Conservation (phyloP, 805 yeast species). For the Teunomyces funiuensis region DNA sequence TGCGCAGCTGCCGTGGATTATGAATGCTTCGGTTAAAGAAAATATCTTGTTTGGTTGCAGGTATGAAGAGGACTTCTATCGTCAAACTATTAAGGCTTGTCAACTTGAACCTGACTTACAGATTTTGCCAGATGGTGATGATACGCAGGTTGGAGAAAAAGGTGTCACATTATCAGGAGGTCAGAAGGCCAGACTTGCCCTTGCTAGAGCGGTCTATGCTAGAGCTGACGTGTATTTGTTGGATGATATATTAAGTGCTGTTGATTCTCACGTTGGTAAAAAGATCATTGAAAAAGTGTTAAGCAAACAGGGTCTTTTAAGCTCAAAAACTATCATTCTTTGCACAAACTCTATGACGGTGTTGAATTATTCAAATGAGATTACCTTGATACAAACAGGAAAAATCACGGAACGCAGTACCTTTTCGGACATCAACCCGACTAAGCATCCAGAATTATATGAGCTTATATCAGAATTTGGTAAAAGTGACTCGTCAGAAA, state of each 20-base stretch:
- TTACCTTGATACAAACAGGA: slow-evolving; percentile 21
- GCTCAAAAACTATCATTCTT: slow-evolving; percentile 24
- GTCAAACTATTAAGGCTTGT: slow-evolving; percentile 25
- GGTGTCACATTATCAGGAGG: slow-evolving; percentile 32
- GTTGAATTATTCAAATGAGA: slow-evolving; percentile 21
- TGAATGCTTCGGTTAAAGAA: slow-evolving; percentile 25
- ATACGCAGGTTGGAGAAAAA: slow-evolving; percentile 29
- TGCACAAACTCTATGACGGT: slow-evolving; percentile 29
- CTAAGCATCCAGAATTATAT: slow-evolving; percentile 25
- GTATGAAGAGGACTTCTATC: slow-evolving; percentile 20
- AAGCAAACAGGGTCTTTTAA: slow-evolving; percentile 21
- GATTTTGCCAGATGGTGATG: slow-evolving; percentile 28
- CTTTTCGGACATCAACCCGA: slow-evolving; percentile 14
- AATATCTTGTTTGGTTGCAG: slow-evolving; percentile 27
- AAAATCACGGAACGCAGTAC: slow-evolving; percentile 17
- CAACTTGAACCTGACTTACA: slow-evolving; percentile 24
- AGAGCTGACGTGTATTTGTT: slow-evolving; percentile 27
- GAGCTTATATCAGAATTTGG: slow-evolving; percentile 42
- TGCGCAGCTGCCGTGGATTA: slow-evolving; percentile 26
- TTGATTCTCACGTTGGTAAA: slow-evolving; percentile 31
- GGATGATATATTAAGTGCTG: slow-evolving; percentile 28
- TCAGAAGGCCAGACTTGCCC: slow-evolving; percentile 28
- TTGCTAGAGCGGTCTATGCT: slow-evolving; percentile 30
- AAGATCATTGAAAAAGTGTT: slow-evolving; percentile 25
- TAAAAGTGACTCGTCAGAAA: slow-evolving; percentile 5